These are phyloP conservation scores for Pterocarpus macrocarpus DNA, from an alignment of 306 rosid genomes.

Conservation along the genomic window DNA sequence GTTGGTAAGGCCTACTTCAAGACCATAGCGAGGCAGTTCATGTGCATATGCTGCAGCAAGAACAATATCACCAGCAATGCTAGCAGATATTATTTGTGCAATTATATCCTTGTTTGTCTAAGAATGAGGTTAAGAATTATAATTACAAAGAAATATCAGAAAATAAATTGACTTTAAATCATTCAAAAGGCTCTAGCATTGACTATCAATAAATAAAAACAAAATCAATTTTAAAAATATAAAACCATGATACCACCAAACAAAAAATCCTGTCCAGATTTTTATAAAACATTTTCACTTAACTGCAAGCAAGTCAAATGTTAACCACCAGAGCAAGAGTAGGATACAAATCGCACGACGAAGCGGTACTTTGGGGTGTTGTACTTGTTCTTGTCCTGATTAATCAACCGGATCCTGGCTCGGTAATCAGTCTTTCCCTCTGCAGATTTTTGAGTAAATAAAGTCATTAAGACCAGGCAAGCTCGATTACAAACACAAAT, in stretches of 20 bases:
- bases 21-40: slow-evolving; percentile 84
- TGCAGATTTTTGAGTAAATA: slow-evolving; percentile 32
- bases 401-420: slow-evolving; percentile 77
- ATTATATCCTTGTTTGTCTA: slow-evolving; percentile 66
- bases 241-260: neutral
- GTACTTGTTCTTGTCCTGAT: slow-evolving; percentile 83
- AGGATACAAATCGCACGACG: slow-evolving; percentile 83
- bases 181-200: neutral
- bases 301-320: neutral
- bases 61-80: slow-evolving; percentile 79
- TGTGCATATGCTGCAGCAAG: slow-evolving; percentile 71
- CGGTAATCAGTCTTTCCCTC: slow-evolving; percentile 88
- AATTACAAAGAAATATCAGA: neutral
- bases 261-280: neutral
- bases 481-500: neutral
- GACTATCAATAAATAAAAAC: neutral
- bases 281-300: neutral
- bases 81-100: slow-evolving; percentile 81
- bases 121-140: neutral
- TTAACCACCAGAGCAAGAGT: neutral
- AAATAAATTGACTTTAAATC: neutral
- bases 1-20: slow-evolving; percentile 86
- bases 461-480: neutral
- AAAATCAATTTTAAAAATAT: neutral
- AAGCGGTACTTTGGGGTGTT: slow-evolving; percentile 80